Conservation (phyloP, 1,284 basidiomycete genomes). For the Sporisorium iseilematis-ciliati region DNA sequence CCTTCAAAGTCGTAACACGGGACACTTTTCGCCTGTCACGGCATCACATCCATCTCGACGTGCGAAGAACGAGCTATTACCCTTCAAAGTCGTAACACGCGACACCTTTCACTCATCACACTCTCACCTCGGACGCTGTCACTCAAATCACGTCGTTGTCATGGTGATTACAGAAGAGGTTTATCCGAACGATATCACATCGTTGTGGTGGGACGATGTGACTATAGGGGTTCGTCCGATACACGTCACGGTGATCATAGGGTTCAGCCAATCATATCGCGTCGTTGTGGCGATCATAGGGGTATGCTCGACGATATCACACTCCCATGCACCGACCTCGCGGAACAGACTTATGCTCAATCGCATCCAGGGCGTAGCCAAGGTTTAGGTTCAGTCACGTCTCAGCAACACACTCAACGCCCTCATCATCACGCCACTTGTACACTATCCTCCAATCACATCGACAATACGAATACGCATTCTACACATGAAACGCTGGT, state of each 20-base stretch:
- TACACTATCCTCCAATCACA: constrained; percentile 6
- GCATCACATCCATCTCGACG: too few species aligned
- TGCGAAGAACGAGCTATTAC: too few species aligned
- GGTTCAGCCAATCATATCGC: too few species aligned
- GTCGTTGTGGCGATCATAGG: background rate
- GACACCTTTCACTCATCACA: background rate
- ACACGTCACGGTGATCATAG: background rate
- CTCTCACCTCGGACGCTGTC: too few species aligned
- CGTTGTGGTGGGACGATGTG: too few species aligned
- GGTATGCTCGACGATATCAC: background rate
- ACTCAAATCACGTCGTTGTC: too few species aligned
- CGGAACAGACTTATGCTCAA: background rate
- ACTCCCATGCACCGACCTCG: background rate
- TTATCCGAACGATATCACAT: too few species aligned
- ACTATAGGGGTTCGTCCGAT: too few species aligned
- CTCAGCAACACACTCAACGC: background rate
- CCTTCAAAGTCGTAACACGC: background rate
- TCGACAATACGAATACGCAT: background rate
- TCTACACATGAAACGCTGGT: background rate
- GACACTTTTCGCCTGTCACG: background rate
- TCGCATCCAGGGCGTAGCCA: background rate
- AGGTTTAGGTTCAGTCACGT: background rate
- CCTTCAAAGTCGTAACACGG: background rate
- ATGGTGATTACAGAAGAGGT: too few species aligned
- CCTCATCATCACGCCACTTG: constrained; percentile 3